Base-by-base conservation (phyloP, 2,329 filamentous ascomycete species). In the Colletotrichum coccodes region DNA sequence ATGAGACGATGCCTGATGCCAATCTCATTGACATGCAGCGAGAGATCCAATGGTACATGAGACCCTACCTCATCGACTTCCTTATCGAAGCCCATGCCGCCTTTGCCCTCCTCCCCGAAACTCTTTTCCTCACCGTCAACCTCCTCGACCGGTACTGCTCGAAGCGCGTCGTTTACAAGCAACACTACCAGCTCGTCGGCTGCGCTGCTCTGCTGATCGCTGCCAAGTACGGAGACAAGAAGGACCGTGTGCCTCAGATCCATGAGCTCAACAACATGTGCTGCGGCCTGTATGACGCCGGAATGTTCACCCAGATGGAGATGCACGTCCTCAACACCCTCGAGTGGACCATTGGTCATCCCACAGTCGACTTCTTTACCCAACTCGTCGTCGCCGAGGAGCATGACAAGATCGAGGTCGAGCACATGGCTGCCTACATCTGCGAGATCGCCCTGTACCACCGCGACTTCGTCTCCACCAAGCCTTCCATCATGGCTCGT, bases 251-350 rank as follows among this genome's bases (percentile, higher is more conserved):
- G n/a, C 96, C 96, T 5, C 96, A 97, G 72, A 97, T 99, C 79
- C 91, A 94, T 79, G 96, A 99, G 80, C 87, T 99, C 72, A 97
- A 97, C 87, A 97, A 95, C 74, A 98, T 99, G 96, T 99, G 96
- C 88, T 98, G 96, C 83, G 95, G 93, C 42, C 88, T 98, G 44
- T 99, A 99, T 83, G 96, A 99, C 76, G 94, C 97, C 57, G 95
- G 97, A 83, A 99, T 99, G 96, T 99, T 99, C 84, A 95, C 95
- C 12, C 96, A 99, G 82, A 99, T 99, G 96, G 96, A 99, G 84
- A 98, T 97, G 95, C 96, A 99, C 80, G 95, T 99, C 42, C 88
- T 99, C 75, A 97, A 98, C 83, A 99, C 96, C 1, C 89, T 99
- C 68, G 94, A 97, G 79, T 99, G 96, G 96, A 90, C 92, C 73